These are phyloP conservation scores for Penicillium sp. DNA, from an alignment of 2,329 filamentous ascomycete species.

Conservation along the genomic window DNA sequence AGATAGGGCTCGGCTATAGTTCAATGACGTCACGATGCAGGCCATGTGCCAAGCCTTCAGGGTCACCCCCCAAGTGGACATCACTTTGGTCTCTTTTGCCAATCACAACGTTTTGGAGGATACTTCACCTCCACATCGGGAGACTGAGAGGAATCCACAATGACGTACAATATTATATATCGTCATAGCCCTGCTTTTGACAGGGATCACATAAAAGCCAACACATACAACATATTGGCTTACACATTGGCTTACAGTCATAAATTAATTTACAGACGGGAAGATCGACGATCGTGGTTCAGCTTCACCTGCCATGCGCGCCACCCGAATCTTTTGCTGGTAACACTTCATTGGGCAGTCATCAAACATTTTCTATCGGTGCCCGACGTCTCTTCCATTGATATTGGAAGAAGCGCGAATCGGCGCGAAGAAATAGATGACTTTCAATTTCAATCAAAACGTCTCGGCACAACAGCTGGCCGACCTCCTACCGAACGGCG, in stretches of 20 bases:
- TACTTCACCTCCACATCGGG: background rate
- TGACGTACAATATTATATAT: constrained; percentile 3
- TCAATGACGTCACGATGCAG: background rate
- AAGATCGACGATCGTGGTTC: background rate
- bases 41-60: background rate
- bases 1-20: background rate
- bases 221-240: background rate
- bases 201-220: background rate
- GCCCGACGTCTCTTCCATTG: background rate
- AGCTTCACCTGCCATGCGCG: background rate
- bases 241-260: background rate
- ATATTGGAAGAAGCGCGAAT: background rate
- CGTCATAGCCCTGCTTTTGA: background rate
- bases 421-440: background rate
- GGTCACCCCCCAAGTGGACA: background rate
- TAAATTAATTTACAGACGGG: background rate
- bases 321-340: background rate
- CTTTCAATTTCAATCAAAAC: constrained; percentile 3
- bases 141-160: constrained; percentile 2
- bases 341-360: background rate
- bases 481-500: constrained; percentile 20
- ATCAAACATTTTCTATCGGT: background rate
- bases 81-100: background rate
- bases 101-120: background rate
- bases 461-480: constrained; percentile 22